Conservation (phyloP, 2,329 filamentous ascomycete species). For the Coniosporium tulheliwenetii region DNA sequence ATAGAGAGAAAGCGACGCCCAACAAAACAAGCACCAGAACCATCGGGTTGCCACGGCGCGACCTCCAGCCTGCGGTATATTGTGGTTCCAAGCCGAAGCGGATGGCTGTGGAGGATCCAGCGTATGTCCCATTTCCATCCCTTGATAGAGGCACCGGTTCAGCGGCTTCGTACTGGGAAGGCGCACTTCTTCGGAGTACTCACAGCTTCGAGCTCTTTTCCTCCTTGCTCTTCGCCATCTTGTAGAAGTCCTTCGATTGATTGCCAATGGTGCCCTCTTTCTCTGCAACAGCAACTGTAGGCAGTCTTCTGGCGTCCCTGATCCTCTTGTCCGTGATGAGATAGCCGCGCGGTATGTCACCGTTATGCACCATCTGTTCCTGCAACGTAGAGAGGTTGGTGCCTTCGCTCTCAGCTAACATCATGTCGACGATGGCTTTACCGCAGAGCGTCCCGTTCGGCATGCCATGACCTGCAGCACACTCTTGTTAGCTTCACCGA, state of each 20-base stretch:
- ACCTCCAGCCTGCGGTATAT: too few species aligned
- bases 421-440: conserved; percentile 45
- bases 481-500: not conserved
- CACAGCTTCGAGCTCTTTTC: not conserved
- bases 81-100: too few species aligned
- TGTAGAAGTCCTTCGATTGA: not conserved
- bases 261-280: not conserved
- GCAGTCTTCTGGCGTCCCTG: not conserved
- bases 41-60: too few species aligned
- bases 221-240: not conserved
- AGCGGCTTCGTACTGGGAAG: too few species aligned
- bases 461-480: conserved; percentile 48
- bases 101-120: too few species aligned
- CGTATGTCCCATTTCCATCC: too few species aligned
- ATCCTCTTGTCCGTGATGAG: not conserved
- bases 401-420: conserved; percentile 17
- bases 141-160: too few species aligned
- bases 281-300: not conserved
- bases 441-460: conserved; percentile 54
- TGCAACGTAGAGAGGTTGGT: not conserved
- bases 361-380: not conserved
- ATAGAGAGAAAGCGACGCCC: too few species aligned
- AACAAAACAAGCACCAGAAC: too few species aligned
- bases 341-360: not conserved
- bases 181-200: not conserved